phyloP scores from a whole-genome alignment of 2,329 filamentous ascomycete genomes.

The Cordyceps militaris region DNA sequence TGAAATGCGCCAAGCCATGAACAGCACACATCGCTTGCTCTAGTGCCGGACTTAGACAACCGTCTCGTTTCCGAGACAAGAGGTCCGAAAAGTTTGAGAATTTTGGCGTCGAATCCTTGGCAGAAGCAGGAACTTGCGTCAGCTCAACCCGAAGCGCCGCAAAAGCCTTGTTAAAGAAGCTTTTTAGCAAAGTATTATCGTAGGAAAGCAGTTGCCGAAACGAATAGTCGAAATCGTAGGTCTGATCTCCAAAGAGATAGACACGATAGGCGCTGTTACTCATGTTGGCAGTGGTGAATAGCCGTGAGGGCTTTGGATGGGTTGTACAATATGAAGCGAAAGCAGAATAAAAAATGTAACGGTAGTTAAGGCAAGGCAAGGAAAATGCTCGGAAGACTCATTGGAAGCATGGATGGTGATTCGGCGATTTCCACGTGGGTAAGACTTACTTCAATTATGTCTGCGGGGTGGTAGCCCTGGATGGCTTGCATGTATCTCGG shows the following conservation, averaged over 20 bases:
- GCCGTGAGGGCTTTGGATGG: neutral
- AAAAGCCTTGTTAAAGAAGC: neutral
- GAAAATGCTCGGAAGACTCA: neutral
- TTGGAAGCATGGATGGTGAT: neutral
- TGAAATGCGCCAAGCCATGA: neutral
- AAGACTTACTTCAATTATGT: neutral
- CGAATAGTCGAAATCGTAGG: neutral
- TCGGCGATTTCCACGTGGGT: neutral
- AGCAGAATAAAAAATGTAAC: neutral
- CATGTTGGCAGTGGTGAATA: neutral
- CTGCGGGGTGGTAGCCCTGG: neutral
- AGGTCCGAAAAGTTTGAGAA: neutral
- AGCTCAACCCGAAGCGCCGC: neutral
- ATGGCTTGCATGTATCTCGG: neutral
- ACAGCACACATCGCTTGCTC: neutral
- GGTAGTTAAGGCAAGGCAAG: neutral
- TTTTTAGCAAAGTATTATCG: neutral
- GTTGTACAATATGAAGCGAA: neutral
- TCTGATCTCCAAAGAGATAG: neutral
- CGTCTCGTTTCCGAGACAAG: neutral
- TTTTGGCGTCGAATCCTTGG: neutral
- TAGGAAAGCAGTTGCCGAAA: neutral
- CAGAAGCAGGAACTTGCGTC: neutral
- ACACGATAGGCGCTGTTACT: neutral
- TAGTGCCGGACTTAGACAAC: neutral